Conservation (phyloP, 202 grass and related monocot genomes). For the Dendrocalamus latiflorus region DNA sequence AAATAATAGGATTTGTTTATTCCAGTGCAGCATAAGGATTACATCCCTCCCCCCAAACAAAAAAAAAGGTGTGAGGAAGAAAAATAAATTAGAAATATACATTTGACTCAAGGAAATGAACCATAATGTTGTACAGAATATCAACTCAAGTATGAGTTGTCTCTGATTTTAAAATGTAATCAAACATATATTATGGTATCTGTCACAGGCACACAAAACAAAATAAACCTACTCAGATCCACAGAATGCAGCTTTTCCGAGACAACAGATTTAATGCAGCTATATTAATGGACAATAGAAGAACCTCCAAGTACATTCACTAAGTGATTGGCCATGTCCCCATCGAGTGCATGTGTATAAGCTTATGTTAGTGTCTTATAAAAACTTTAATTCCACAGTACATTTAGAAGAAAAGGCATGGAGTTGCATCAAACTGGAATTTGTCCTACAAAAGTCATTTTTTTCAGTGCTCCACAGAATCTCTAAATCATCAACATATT, state of each 20-base stretch:
- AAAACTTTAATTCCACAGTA: background rate
- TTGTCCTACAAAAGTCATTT: slow-evolving; percentile 5
- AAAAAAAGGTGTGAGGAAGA: no score
- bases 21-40: slow-evolving; percentile 18
- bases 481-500: slow-evolving; percentile 13
- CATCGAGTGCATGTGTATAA: background rate
- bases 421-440: background rate
- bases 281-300: slow-evolving; percentile 20
- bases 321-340: slow-evolving; percentile 10
- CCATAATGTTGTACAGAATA: no score
- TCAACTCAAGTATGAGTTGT: no score
- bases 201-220: no score
- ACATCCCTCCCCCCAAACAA: background rate
- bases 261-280: background rate
- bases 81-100: no score
- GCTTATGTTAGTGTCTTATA: background rate
- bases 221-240: slow-evolving; percentile 12
- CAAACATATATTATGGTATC: no score
- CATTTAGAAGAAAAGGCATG: background rate
- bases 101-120: no score
- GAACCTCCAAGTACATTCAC: background rate
- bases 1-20: slow-evolving; percentile 28
- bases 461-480: background rate
- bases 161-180: no score
- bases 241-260: slow-evolving; percentile 7